Conservation (phyloP, 176 grass and related monocot genomes). For the Tillandsia leiboldiana region DNA sequence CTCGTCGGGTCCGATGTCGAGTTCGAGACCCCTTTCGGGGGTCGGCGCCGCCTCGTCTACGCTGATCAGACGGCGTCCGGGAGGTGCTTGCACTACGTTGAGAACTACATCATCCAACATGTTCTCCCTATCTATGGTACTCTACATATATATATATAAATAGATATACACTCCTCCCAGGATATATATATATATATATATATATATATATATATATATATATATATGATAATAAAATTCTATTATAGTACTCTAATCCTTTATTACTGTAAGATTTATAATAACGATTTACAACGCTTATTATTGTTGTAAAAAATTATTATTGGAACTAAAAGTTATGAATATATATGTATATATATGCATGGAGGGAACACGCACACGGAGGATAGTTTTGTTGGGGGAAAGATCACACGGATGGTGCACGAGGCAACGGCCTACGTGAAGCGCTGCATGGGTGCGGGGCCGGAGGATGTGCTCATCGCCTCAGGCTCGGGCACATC, state of each 20-base stretch:
- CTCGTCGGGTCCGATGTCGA: slow-evolving; percentile 44
- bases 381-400: slow-evolving; percentile 66
- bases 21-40: slow-evolving; percentile 63
- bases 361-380: slow-evolving; percentile 72
- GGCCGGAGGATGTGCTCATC: slow-evolving; percentile 36
- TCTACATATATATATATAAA: neutral
- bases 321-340: neutral
- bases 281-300: neutral
- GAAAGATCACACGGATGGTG: slow-evolving; percentile 56
- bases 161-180: neutral
- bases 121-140: slow-evolving; percentile 80
- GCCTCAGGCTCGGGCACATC: slow-evolving; percentile 62
- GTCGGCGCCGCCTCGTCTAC: slow-evolving; percentile 40
- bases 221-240: no score
- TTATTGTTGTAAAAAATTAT: neutral
- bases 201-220: neutral
- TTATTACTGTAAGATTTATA: no score
- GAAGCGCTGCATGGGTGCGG: slow-evolving; percentile 59
- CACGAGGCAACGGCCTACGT: slow-evolving; percentile 48
- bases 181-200: neutral
- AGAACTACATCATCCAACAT: slow-evolving; percentile 56
- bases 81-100: slow-evolving; percentile 48
- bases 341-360: neutral
- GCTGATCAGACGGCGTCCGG: slow-evolving; percentile 79
- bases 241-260: no score